Evolutionary conservation across 345 rosid genomes (phyloP).

Genomic region (Triadica sebifera): DNA sequence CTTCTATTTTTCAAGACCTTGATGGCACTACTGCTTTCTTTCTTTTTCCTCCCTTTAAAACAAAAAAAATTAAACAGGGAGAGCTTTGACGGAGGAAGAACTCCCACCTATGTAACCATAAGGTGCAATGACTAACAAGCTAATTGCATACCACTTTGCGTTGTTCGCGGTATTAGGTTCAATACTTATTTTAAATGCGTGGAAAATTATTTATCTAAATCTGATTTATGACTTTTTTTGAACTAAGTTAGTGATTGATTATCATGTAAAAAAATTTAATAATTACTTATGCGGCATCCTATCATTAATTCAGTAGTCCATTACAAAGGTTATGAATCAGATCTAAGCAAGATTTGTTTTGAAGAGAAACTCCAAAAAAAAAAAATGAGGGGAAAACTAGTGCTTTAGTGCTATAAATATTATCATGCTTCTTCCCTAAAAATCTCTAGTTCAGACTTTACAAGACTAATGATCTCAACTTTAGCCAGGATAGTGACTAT

Average conservation of each 20-base stretch:
- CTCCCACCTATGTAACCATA: background rate
- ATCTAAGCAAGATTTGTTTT: too few relatives aligned
- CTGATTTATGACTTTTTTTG: too few relatives aligned
- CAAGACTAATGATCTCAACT: background rate
- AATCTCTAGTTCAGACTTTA: too few relatives aligned
- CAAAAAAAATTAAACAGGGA: background rate
- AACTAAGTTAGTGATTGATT: too few relatives aligned
- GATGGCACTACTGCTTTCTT: background rate
- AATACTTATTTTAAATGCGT: too few relatives aligned
- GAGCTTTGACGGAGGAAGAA: background rate
- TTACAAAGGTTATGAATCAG: too few relatives aligned
- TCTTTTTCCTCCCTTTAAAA: background rate
- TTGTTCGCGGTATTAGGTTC: background rate
- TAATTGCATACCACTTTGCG: slow-evolving; percentile 7
- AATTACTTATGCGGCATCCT: too few relatives aligned
- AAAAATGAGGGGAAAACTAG: background rate
- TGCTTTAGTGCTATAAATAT: background rate
- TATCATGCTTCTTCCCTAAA: background rate
- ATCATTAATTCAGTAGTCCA: too few relatives aligned
- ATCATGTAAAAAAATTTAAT: too few relatives aligned
- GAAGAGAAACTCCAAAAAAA: too few relatives aligned
- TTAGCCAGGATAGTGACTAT: slow-evolving; percentile 9
- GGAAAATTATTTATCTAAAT: too few relatives aligned
- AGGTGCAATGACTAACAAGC: background rate
- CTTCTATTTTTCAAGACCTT: background rate